phyloP scores from a whole-genome alignment of 2,329 filamentous ascomycete species.

The Xylariaceae sp. region DNA sequence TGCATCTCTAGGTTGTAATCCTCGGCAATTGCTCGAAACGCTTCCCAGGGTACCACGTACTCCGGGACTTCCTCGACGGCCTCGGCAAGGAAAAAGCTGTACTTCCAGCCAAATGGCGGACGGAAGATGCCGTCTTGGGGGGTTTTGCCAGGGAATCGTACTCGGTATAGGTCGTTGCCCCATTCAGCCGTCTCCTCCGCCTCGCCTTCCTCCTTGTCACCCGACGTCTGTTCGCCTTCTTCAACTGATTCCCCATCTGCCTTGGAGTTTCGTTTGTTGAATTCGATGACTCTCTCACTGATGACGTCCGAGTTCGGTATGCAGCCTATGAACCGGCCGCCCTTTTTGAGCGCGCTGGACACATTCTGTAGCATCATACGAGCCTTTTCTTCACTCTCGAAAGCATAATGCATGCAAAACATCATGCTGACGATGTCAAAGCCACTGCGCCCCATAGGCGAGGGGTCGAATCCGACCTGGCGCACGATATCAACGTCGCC shows the following conservation, averaged over 20 bases:
- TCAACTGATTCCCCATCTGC: constrained; percentile 33
- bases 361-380: constrained; percentile 92
- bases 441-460: constrained; percentile 68
- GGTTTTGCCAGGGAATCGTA: constrained; percentile 79
- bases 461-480: constrained; percentile 81
- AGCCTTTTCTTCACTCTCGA: constrained; percentile 86
- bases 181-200: constrained; percentile 68
- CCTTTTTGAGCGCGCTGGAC: constrained; percentile 83
- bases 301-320: constrained; percentile 97
- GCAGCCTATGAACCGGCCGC: constrained; percentile 87
- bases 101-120: constrained; percentile 95
- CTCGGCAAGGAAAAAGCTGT: constrained; percentile 93
- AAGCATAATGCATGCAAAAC: constrained; percentile 99
- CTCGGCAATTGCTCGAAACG: constrained; percentile 89
- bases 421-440: constrained; percentile 98
- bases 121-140: constrained; percentile 86
- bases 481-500: constrained; percentile 76
- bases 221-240: constrained; percentile 28
- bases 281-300: constrained; percentile 69
- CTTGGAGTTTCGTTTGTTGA: constrained; percentile 57
- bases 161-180: constrained; percentile 90
- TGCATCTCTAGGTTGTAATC: constrained; percentile 95
- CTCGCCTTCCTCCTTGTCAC: constrained; percentile 55
- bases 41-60: constrained; percentile 97
- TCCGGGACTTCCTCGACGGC: constrained; percentile 95